Base-by-base conservation (phyloP, 352 stramenopile species). In the Phytophthora melonis region DNA sequence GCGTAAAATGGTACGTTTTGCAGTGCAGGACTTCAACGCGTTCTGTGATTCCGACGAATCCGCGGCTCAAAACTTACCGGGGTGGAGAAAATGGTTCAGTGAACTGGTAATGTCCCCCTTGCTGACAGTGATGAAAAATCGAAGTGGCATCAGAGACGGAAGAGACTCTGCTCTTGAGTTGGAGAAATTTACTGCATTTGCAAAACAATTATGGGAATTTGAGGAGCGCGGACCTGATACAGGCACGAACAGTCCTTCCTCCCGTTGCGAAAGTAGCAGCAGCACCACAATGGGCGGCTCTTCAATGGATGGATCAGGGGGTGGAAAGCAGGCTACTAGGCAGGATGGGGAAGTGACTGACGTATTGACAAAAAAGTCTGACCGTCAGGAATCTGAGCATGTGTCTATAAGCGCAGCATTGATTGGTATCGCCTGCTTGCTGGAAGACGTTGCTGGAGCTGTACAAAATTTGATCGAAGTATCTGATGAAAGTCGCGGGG, bases 41-140 rank as follows among this genome's bases (percentile, higher is more conserved):
- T 83, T 86, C 30, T 88, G 58, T 39, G n/a, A 27, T 55, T 64
- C 58, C 25, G 41, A 64, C 5, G 41, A 64, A 9, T 5, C 41
- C 3, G 34, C 10, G 7, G 16, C 87, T 41, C 67, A 81, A 61
- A 82, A 66, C 23, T 39, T 80, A 13, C 79, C 78, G 25, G 79
- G 78, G 25, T 92, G 82, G 81, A 93, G 86, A 58, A 77, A 71
- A 8, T 92, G 87, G 87, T 79, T 83, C 14, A 64, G 88, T 30
- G 84, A 91, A 58, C 54, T 87, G 1, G 59, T 91, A 0, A 69
- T 74, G 5, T 76, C 80, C 39, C 69, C 81, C 5, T 13, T 91
- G 6, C 36, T 74, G 1, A 72, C 58, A 7, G 50, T 75, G 54
- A 43, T 81, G 18, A 49, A 60, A 54, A 68, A 69, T 11, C 49